Evolutionary conservation across 768 basidiomycete species (phyloP).

Genomic region (Chiua virens): DNA sequence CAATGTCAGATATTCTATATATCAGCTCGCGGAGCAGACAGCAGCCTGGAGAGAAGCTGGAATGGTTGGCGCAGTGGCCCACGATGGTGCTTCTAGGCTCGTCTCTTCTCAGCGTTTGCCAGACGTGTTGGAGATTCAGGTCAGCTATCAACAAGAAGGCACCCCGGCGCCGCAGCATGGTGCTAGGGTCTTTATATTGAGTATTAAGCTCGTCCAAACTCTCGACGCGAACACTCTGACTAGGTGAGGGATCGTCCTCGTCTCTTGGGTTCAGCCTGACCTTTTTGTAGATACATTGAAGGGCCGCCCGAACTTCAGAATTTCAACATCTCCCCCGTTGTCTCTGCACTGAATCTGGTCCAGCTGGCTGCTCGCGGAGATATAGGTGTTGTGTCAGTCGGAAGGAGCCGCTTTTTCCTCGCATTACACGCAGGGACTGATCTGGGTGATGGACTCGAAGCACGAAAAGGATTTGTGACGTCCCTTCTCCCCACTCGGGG

Average conservation of each 20-base stretch:
- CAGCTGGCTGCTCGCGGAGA: neutral
- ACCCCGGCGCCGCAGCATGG: neutral
- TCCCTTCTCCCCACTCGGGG: neutral
- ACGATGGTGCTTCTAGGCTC: conserved; percentile 41
- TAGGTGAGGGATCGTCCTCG: neutral
- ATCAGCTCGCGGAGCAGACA: conserved; percentile 41
- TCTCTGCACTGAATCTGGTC: neutral
- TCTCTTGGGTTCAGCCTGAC: neutral
- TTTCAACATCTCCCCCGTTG: neutral
- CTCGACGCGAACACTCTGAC: neutral
- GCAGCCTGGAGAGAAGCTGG: conserved; percentile 37
- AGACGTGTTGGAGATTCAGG: neutral
- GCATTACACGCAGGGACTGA: neutral
- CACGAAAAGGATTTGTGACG: neutral
- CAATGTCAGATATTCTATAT: conserved; percentile 40
- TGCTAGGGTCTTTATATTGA: neutral
- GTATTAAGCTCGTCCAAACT: neutral
- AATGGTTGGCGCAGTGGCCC: conserved; percentile 38
- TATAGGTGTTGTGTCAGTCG: neutral
- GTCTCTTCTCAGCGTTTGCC: conserved; percentile 30
- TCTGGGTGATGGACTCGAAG: neutral
- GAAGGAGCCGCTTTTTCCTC: neutral
- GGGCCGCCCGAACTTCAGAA: neutral
- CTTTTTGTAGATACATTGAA: neutral
- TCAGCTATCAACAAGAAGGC: neutral